These are phyloP conservation scores for Colletotrichum liaoningense DNA, from an alignment of 2,329 filamentous ascomycete species.

Conservation along the genomic window DNA sequence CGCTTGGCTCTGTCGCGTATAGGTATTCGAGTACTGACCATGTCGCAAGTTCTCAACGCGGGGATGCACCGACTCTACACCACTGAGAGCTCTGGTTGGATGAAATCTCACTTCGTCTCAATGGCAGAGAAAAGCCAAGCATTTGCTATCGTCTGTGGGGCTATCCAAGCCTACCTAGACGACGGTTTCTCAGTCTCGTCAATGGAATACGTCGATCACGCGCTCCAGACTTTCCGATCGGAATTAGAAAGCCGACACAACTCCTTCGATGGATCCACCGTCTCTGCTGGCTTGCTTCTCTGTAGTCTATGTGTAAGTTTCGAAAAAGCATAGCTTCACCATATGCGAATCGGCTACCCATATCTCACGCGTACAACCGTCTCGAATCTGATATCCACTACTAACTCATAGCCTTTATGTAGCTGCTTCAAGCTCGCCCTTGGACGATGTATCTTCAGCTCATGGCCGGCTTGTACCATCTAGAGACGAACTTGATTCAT, in stretches of 20 bases:
- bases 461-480: slow-evolving; percentile 29
- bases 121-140: slow-evolving; percentile 26
- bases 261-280: slow-evolving; percentile 24
- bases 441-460: slow-evolving; percentile 34
- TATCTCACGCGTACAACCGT: background rate
- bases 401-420: background rate
- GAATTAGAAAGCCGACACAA: slow-evolving; percentile 30
- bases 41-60: slow-evolving; percentile 18
- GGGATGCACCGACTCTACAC: slow-evolving; percentile 30
- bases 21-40: background rate
- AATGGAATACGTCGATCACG: slow-evolving; percentile 33
- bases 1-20: background rate
- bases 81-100: slow-evolving; percentile 28
- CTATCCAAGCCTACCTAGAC: slow-evolving; percentile 33
- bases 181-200: slow-evolving; percentile 30
- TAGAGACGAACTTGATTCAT: slow-evolving; percentile 7
- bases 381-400: background rate
- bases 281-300: slow-evolving; percentile 29
- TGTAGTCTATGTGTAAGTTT: slow-evolving; percentile 32
- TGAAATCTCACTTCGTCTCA: slow-evolving; percentile 25
- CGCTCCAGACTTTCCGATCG: slow-evolving; percentile 33
- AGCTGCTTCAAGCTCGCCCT: slow-evolving; percentile 29
- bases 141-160: slow-evolving; percentile 27
- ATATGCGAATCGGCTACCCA: too few relatives aligned
- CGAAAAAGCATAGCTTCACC: too few relatives aligned